Percentiles rank a stretch among this genome's conserved stretches.
Conservation (phyloP, 2,329 filamentous ascomycete species). For the Alternaria conjuncta region DNA sequence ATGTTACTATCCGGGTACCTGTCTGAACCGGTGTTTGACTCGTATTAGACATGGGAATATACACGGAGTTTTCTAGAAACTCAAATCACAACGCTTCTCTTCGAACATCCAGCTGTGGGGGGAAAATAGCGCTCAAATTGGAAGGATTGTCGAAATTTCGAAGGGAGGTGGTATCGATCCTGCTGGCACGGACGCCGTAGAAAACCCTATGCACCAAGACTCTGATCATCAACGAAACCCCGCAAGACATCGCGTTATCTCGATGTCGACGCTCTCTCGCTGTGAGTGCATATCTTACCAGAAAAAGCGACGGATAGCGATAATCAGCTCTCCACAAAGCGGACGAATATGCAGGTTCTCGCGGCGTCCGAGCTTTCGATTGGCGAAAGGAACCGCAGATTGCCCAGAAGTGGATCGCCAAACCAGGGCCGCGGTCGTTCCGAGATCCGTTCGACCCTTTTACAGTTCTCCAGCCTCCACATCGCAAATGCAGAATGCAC, state of each 20-base stretch:
- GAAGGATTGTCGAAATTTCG: background rate
- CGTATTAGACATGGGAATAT: background rate
- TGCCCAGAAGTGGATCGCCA: constrained; percentile 16
- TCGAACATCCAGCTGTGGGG: background rate
- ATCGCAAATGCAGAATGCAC: background rate
- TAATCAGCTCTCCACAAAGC: constrained; percentile 24
- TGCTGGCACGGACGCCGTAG: constrained; percentile 1
- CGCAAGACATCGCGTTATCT: background rate
- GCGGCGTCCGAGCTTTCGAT: constrained; percentile 26
- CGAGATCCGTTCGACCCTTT: background rate
- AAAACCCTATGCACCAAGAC: background rate
- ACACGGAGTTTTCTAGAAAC: background rate
- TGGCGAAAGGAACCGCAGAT: constrained; percentile 24
- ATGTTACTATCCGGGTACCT: constrained; percentile 1
- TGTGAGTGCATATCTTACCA: background rate
- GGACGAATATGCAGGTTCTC: constrained; percentile 11
- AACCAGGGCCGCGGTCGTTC: constrained; percentile 10
- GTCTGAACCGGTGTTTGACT: background rate
- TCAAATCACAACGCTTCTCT: background rate
- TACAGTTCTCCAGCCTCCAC: constrained; percentile 9
- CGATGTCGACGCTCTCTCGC: background rate
- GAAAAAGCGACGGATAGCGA: background rate
- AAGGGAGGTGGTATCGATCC: background rate
- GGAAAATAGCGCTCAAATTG: background rate
- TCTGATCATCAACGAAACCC: background rate